Evolutionary conservation across 1,139 yeast genomes (phyloP), one percentile per base, ranked within the genome.

Genomic region (Scheffersomyces parashehatae): DNA sequence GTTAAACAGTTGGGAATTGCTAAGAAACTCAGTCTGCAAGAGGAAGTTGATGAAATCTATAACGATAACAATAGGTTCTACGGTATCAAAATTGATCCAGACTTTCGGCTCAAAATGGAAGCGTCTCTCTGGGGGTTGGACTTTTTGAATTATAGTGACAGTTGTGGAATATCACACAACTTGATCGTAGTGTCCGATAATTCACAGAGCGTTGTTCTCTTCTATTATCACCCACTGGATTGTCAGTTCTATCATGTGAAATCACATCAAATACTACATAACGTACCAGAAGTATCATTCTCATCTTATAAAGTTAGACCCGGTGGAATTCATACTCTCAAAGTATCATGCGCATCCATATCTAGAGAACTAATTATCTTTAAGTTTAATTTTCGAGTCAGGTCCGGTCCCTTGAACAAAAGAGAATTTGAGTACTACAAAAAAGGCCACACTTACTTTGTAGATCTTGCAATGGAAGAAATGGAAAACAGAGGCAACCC

Each of bases 101-200:
- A 66, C 40, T 64, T 67, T 38, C 62, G 60, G 15, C 41, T 82
- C 5, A 65, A 67, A 29, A 50, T 74, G 44, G 66, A 65, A 29
- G 61, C 78, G 1, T 82, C 88, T 0, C 79, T 77, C 0, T 85
- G 93, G 93, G 90, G 90, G 0, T 56, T 82, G 15, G 88, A 81
- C 52, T 61, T 69, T 38, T 40, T 53, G 26, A 42, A 54, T 1
- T 63, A 60, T 41, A 14, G 31, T 2, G 68, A 62, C 35, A 26
- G 37, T 3, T 60, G 20, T 48, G 68, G 53, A 46, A 56, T n/a
- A 29, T 49, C 28, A 3, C 73, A 67, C 40, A 60, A 73, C 45
- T 49, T 79, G 20, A 48, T 85, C 9, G 81, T 70, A 0, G 70
- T 77, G 0, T 78, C 88, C 0, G 89, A 83, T 51, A 85, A 85